Base-by-base conservation (phyloP, 176 grass and related monocot species). In the Metroxylon sagu region DNA sequence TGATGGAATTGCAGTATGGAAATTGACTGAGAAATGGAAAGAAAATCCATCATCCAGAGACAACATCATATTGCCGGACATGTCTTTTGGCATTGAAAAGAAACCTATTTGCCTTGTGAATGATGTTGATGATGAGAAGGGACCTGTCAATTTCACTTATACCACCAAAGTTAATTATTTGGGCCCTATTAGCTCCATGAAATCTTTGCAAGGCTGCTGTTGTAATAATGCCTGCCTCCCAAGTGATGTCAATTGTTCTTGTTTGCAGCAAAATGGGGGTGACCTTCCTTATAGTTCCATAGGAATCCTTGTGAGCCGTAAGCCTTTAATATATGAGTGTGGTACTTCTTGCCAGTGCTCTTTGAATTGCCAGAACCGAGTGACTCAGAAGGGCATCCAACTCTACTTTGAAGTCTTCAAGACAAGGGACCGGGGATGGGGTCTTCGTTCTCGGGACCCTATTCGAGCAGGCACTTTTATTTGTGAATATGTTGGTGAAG, bases 401-500 rank as follows among this genome's bases (percentile, higher is more conserved):
- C 73, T 85, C 65, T 80, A 59, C 59, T 94, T 94, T 79, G 89
- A 94, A 71, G 84, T 94, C 39, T 94, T 94, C 61, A 94, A 82
- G 71, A 94, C 81, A 14, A 65, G 63, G 10, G 61, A 88, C 19
- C 70, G 74, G 56, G 89, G 81, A 48, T 94, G 89, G 89, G 89
- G 89, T 56, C 74, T 94, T 56, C 83, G 89, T 30, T 71, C 77
- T 69, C 85, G 89, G 89, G 84, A 94, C 56, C 84, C 84, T 57
- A 94, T 94, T 74, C 80, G 84, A 29, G 84, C 81, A 49, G 89
- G 89, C 29, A 79, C 84, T 19, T 94, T 94, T 71, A 82, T 94
- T 29, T 88, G 81, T 79, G 89, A 94, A 69, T 94, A 82, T 35
- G 77, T 61, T 23, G 89, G 89, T 72, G 89, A 88, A 77, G 28